Conservation (phyloP, 257 asterid genomes). For the Petunia secreta region DNA sequence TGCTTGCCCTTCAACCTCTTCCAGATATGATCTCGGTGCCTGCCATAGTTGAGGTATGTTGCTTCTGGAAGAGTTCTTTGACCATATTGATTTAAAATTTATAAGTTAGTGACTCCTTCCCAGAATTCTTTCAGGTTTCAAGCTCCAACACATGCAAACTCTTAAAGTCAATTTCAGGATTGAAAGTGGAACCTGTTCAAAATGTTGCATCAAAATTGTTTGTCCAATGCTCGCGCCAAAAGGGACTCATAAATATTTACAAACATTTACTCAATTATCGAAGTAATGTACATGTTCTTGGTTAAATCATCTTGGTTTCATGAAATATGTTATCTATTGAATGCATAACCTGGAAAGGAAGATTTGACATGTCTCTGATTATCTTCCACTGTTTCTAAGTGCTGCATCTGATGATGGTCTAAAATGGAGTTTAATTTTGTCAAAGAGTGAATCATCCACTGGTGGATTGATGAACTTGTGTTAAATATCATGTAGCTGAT, state of each 20-base stretch:
- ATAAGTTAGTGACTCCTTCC: conserved; percentile 17
- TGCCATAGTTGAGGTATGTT: conserved; percentile 83
- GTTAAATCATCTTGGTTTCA: conserved; percentile 3
- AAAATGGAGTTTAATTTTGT: neutral
- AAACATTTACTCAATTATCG: conserved; percentile 92
- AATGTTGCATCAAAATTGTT: conserved; percentile 89
- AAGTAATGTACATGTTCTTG: conserved; percentile 49
- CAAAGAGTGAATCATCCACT: neutral
- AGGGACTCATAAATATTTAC: conserved; percentile 94
- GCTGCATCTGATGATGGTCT: conserved; percentile 1
- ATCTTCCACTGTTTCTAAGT: conserved; percentile 15
- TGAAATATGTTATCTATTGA: neutral
- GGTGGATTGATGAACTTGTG: neutral
- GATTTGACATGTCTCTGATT: conserved; percentile 1
- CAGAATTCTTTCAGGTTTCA: conserved; percentile 68
- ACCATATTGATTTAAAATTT: neutral
- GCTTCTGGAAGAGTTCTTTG: conserved; percentile 21
- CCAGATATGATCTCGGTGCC: conserved; percentile 75
- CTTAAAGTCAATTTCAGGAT: conserved; percentile 82
- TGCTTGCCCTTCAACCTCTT: conserved; percentile 96
- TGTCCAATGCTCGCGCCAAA: conserved; percentile 98
- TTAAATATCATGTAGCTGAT: neutral
- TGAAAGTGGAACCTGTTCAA: conserved; percentile 88
- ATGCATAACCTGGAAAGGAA: conserved; percentile 14
- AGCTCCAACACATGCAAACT: conserved; percentile 87